Evolutionary conservation across 768 basidiomycete genomes (phyloP).

Genomic region (Calvatia gigantea): DNA sequence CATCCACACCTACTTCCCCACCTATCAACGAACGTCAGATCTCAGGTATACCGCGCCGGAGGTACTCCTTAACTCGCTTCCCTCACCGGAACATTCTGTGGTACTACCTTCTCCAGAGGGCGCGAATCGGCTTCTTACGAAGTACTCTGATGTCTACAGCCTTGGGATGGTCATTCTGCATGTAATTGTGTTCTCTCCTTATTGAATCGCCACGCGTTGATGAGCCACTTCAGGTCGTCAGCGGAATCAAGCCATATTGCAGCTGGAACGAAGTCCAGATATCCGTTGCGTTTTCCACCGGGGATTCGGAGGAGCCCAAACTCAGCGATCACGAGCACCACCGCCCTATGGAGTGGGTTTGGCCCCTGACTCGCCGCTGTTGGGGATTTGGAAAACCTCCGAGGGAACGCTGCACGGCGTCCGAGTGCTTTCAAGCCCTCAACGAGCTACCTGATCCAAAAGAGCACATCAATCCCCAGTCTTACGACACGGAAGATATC

Average conservation of each 20-base stretch:
- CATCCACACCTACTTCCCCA: neutral
- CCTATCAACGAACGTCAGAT: too few relatives aligned
- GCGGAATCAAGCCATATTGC: neutral
- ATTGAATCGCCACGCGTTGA: neutral
- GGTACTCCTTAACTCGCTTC: neutral
- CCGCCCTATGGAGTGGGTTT: neutral
- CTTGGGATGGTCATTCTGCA: constrained; percentile 7
- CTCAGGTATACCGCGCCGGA: constrained; percentile 4
- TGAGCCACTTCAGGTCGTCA: neutral
- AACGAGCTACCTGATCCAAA: neutral
- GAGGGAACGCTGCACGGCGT: neutral
- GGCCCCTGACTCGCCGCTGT: neutral
- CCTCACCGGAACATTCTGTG: neutral
- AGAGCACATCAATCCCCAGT: neutral
- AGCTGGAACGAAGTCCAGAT: neutral
- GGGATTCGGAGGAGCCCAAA: neutral
- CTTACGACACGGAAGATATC: neutral
- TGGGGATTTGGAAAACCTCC: neutral
- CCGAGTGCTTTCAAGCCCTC: neutral
- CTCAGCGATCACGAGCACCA: neutral
- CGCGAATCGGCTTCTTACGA: neutral
- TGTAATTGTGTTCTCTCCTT: neutral
- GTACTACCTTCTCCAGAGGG: neutral
- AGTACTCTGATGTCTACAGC: neutral
- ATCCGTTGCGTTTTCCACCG: neutral